These are phyloP conservation scores for Aspergillus sp. DNA, from an alignment of 2,329 filamentous ascomycete genomes.

Conservation along the genomic window DNA sequence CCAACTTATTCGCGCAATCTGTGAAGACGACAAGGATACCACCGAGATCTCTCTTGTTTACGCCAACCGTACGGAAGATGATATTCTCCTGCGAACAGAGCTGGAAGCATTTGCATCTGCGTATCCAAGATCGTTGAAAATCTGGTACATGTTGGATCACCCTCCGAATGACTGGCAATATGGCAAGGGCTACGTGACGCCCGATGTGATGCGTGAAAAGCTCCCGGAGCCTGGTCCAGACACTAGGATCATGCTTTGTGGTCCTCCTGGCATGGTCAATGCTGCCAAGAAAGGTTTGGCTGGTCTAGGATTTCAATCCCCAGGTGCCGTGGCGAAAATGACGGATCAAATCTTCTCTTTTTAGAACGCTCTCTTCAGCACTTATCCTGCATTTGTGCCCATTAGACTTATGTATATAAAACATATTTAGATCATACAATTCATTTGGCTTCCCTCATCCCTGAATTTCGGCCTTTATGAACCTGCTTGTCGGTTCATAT, in stretches of 20 bases:
- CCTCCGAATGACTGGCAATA: constrained; percentile 52
- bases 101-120: constrained; percentile 56
- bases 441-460: no score
- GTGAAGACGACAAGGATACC: constrained; percentile 60
- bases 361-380: constrained; percentile 25
- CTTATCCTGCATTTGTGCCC: no score
- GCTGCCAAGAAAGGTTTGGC: constrained; percentile 56
- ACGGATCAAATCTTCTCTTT: constrained; percentile 59
- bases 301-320: constrained; percentile 54
- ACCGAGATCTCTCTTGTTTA: constrained; percentile 62
- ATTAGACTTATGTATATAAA: no score
- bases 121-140: constrained; percentile 56
- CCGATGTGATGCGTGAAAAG: constrained; percentile 51
- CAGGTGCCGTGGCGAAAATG: constrained; percentile 54
- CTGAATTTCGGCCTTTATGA: no score
- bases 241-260: constrained; percentile 60
- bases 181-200: constrained; percentile 54
- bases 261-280: constrained; percentile 62
- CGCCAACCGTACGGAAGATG: constrained; percentile 59
- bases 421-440: no score
- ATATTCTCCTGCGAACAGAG: constrained; percentile 60
- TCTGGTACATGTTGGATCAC: constrained; percentile 58
- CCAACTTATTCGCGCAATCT: constrained; percentile 65
- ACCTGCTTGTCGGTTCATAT: no score
- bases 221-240: constrained; percentile 51